Base-by-base conservation (phyloP, 2,329 filamentous ascomycete species). In the Fusarium tricinctum region DNA sequence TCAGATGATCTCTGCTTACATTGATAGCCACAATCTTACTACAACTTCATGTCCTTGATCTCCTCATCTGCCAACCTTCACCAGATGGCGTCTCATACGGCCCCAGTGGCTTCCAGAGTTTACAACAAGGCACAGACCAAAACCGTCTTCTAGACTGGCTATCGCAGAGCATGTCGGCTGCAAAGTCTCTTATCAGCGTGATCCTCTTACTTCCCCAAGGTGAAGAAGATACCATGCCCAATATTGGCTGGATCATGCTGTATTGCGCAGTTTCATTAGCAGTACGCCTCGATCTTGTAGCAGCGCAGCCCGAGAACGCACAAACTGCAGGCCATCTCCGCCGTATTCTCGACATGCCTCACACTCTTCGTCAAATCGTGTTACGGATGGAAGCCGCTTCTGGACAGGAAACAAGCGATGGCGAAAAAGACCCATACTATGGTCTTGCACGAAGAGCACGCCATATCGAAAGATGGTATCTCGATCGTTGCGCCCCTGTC, bases 171-270 rank as follows among this genome's bases (percentile, higher is more conserved):
- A 74, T 77, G 22, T 72, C 72, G 0, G 76, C 75, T 1, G 74
- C 75, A 8, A 77, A 76, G 28, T 73, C 73, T 1, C 70, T 78
- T 1, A 72, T 77, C 0, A 75, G 70, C 19, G 63, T 77, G 1
- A 63, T 77, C 1, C 66, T 78, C 15, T 59, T 72, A 1, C 66
- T 77, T 2, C 73, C 76, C 1, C 61, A 66, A 15, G 74, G 72
- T 2, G 74, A 76, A 30, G 76, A 78, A 49, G 63, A 67, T 1
- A 57, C 61, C 2, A 69, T 78, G 35, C 70, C 75, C 5, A 78
- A 78, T 19, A 71, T 75, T 1, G 72, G 72, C 13, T 78, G 76
- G 77, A 71, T 78, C 32, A 75, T 74, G 60, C 38, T 78, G 1
- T 74, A 78, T 28, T 78, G 77, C 19, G 75, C 73, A 4, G 64